phyloP scores from a whole-genome alignment of 768 basidiomycete species.

The Leccinum pellstonianum region DNA sequence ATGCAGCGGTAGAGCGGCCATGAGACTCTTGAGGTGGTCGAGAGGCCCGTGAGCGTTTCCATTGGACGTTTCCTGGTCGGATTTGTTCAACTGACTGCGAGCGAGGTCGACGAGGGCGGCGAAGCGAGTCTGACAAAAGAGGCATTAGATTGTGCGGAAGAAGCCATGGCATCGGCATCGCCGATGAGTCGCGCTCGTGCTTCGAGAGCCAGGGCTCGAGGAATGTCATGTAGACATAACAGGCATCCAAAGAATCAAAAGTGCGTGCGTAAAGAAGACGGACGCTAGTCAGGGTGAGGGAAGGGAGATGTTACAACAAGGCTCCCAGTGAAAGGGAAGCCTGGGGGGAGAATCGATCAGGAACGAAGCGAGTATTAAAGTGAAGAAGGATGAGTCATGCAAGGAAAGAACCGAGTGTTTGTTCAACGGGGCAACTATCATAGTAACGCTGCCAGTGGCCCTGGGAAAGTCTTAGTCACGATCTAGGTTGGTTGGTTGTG shows the following conservation, averaged over 20 bases:
- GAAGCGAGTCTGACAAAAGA: slow-evolving; percentile 56
- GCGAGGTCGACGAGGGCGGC: slow-evolving; percentile 47
- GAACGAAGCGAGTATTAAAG: neutral
- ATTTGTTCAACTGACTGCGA: slow-evolving; percentile 45
- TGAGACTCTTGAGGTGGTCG: slow-evolving; percentile 36
- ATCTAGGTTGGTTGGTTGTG: neutral
- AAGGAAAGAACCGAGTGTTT: slow-evolving; percentile 33
- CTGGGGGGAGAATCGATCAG: slow-evolving; percentile 35
- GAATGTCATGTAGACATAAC: slow-evolving; percentile 59
- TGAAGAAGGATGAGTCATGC: too few relatives aligned
- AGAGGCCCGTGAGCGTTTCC: slow-evolving; percentile 25
- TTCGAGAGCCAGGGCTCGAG: slow-evolving; percentile 54
- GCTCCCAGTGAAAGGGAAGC: slow-evolving; percentile 77
- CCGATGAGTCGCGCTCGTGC: slow-evolving; percentile 62
- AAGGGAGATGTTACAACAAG: slow-evolving; percentile 60
- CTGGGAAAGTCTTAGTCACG: too few relatives aligned
- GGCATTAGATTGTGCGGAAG: slow-evolving; percentile 48
- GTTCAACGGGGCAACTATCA: slow-evolving; percentile 36
- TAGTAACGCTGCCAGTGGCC: too few relatives aligned
- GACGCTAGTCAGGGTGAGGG: slow-evolving; percentile 61
- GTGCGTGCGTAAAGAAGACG: slow-evolving; percentile 13
- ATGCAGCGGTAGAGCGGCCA: slow-evolving; percentile 27
- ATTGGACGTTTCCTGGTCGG: slow-evolving; percentile 27
- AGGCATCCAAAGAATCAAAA: slow-evolving; percentile 47
- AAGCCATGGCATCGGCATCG: slow-evolving; percentile 43